These are phyloP conservation scores for Aurantiochytrium sp. DNA, from an alignment of 108 stramenopile species.

Conservation along the genomic window DNA sequence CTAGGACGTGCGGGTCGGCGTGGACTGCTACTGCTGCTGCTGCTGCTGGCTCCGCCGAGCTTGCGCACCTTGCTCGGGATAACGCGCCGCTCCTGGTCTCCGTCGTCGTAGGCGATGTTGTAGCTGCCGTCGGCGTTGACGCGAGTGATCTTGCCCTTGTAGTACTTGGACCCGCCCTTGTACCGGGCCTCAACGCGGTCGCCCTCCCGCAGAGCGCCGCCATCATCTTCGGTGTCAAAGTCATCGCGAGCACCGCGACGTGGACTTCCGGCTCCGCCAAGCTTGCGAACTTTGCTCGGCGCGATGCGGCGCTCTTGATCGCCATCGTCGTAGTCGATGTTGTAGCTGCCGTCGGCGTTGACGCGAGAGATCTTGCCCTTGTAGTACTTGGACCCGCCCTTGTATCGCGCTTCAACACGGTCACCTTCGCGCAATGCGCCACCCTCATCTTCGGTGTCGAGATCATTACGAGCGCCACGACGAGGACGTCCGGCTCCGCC, in stretches of 20 bases:
- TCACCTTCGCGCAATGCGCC: conserved; percentile 40
- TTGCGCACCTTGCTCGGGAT: neutral
- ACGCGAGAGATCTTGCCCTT: conserved; percentile 36
- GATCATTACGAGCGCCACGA: neutral
- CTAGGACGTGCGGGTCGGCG: too few relatives aligned
- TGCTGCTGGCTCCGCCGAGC: neutral
- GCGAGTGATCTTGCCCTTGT: neutral
- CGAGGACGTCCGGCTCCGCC: neutral
- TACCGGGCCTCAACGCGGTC: neutral
- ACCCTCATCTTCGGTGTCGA: neutral
- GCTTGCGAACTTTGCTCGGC: neutral
- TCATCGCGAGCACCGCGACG: neutral
- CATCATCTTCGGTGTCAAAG: neutral
- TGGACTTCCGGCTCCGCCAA: neutral
- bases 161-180: neutral
- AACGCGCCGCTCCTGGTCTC: conserved; percentile 12
- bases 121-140: neutral
- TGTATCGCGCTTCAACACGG: conserved; percentile 53
- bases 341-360: conserved; percentile 45
- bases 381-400: conserved; percentile 40
- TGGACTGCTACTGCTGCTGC: neutral
- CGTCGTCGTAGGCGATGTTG: conserved; percentile 31
- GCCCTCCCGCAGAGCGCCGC: neutral
- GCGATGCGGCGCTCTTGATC: conserved; percentile 37
- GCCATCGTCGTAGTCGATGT: conserved; percentile 50